A percentile compares a stretch with the other conserved stretches of the same genome.
These are phyloP conservation scores for Colletotrichum karsti DNA, from an alignment of 2,329 filamentous ascomycete genomes.

Conservation along the genomic window DNA sequence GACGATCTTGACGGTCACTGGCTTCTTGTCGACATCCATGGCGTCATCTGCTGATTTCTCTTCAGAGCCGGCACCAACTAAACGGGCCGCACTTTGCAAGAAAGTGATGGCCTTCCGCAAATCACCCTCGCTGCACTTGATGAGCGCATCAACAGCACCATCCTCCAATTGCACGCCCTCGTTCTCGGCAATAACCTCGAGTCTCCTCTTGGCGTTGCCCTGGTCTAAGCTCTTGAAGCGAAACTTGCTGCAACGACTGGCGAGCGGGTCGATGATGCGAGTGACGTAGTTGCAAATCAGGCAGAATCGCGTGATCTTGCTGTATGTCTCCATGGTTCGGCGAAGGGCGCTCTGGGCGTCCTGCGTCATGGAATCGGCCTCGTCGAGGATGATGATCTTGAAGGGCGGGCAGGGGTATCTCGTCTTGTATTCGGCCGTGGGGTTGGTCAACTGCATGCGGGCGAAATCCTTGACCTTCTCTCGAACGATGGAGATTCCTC, in stretches of 20 bases:
- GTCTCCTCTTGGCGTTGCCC: slow-evolving; percentile 78
- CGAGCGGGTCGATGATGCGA: slow-evolving; percentile 94
- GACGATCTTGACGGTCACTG: slow-evolving; percentile 80
- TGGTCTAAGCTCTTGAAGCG: slow-evolving; percentile 96
- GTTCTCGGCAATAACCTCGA: slow-evolving; percentile 82
- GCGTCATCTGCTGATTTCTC: slow-evolving; percentile 65
- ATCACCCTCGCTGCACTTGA: slow-evolving; percentile 92
- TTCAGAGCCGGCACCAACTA: slow-evolving; percentile 74
- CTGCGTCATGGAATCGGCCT: slow-evolving; percentile 98
- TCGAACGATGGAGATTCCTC: slow-evolving; percentile 94
- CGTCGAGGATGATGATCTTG: slow-evolving; percentile 98
- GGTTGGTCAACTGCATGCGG: slow-evolving; percentile 89
- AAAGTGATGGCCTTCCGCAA: slow-evolving; percentile 96
- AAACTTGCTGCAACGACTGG: slow-evolving; percentile 94
- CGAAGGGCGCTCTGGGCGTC: slow-evolving; percentile 93
- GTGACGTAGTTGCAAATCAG: slow-evolving; percentile 99
- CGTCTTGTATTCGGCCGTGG: slow-evolving; percentile 72
- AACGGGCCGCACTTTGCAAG: slow-evolving; percentile 88
- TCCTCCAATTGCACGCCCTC: slow-evolving; percentile 81
- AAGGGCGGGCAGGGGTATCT: slow-evolving; percentile 95
- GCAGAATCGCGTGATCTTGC: slow-evolving; percentile 95
- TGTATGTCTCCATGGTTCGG: slow-evolving; percentile 98
- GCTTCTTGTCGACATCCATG: slow-evolving; percentile 67
- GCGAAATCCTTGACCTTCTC: slow-evolving; percentile 99
- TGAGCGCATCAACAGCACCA: slow-evolving; percentile 84